A percentile compares a stretch with the other conserved stretches of the same genome.
phyloP scores from a whole-genome alignment of 73 alveolate species.

The Urostyla sp. region DNA sequence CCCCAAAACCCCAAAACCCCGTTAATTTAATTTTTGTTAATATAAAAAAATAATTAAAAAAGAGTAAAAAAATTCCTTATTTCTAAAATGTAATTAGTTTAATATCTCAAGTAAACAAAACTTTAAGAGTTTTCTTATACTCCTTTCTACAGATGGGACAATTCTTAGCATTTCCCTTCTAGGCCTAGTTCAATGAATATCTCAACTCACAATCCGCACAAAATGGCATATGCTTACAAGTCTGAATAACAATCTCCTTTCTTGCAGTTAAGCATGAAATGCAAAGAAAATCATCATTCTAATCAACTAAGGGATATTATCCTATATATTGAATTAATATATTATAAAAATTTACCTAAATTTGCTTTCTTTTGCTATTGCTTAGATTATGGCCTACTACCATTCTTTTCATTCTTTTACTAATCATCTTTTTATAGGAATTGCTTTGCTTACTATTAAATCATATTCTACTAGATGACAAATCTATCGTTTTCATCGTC shows the following conservation, averaged over 20 bases:
- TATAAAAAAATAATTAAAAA: no score
- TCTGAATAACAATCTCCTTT: slow-evolving; percentile 24
- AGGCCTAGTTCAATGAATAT: not conserved
- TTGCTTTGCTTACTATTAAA: slow-evolving; percentile 19
- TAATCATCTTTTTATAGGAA: not conserved
- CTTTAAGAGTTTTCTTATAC: slow-evolving; percentile 24
- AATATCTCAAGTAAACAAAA: slow-evolving; percentile 22
- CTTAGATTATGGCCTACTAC: not conserved
- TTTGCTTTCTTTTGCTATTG: not conserved
- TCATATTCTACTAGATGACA: not conserved
- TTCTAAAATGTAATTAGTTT: no score
- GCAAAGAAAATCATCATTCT: slow-evolving; percentile 50
- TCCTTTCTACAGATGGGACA: slow-evolving; percentile 62
- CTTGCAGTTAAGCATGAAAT: slow-evolving; percentile 6
- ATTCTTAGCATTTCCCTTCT: not conserved
- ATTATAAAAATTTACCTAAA: not conserved
- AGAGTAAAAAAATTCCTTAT: no score
- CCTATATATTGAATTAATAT: not conserved
- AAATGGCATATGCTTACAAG: slow-evolving; percentile 46
- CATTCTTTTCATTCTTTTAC: not conserved
- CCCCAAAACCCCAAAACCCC: no score
- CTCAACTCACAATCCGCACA: slow-evolving; percentile 26
- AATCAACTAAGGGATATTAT: not conserved
- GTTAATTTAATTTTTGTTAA: no score
- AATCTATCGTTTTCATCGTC: slow-evolving; percentile 5